Evolutionary conservation across 2,329 filamentous ascomycete species (phyloP).

Genomic region (Fusarium camptoceras): DNA sequence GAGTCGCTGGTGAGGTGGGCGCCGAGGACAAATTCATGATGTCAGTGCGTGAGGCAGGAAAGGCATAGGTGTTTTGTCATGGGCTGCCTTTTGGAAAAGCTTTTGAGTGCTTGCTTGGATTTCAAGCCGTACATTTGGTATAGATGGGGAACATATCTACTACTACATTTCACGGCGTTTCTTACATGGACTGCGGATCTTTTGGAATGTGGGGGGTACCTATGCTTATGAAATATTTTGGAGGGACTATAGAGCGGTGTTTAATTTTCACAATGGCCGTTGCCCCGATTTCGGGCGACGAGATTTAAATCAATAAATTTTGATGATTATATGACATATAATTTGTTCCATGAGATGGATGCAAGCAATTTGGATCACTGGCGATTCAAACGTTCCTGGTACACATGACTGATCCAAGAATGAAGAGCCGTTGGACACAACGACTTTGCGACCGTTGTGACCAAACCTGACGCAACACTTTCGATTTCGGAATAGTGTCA

Average conservation of each 20-base stretch:
- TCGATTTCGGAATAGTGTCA: not conserved
- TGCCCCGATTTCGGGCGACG: slow-evolving; percentile 25
- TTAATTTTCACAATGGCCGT: slow-evolving; percentile 37
- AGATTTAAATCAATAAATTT: slow-evolving; percentile 36
- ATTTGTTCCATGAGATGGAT: not conserved
- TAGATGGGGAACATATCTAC: slow-evolving; percentile 44
- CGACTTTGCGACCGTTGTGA: not conserved
- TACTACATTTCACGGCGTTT: slow-evolving; percentile 44
- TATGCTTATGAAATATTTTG: slow-evolving; percentile 36
- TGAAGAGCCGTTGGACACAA: not conserved
- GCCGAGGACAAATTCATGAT: slow-evolving; percentile 61
- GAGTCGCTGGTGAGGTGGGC: slow-evolving; percentile 56
- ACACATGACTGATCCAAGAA: not conserved
- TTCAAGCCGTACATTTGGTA: slow-evolving; percentile 44
- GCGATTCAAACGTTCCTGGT: not conserved
- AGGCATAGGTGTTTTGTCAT: slow-evolving; percentile 41
- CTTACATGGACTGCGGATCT: slow-evolving; percentile 35
- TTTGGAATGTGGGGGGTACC: slow-evolving; percentile 26
- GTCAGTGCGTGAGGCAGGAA: slow-evolving; percentile 52
- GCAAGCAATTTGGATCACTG: not conserved
- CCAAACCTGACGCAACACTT: not conserved
- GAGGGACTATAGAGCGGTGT: slow-evolving; percentile 33
- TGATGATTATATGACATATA: not conserved
- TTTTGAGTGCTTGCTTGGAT: slow-evolving; percentile 17
- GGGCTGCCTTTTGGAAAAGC: slow-evolving; percentile 14